A percentile compares a stretch with the other conserved stretches of the same genome.
Conservation (phyloP, 2,329 filamentous ascomycete species). For the Phaeosphaeriaceae sp. region DNA sequence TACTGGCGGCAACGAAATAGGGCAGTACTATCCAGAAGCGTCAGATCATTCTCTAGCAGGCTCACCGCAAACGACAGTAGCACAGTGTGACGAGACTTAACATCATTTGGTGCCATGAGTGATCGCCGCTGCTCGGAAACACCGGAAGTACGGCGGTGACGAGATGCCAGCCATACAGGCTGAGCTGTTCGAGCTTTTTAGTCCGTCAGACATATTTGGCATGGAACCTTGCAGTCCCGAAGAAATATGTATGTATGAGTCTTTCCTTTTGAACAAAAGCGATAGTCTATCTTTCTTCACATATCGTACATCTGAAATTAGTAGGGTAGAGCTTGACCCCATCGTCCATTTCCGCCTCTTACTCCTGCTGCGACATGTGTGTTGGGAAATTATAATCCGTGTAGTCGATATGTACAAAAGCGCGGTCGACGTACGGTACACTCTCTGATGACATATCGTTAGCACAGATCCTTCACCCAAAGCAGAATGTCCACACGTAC, state of each 20-base stretch:
- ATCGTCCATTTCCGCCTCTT: not conserved
- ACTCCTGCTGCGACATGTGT: conserved; percentile 58
- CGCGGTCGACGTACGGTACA: conserved; percentile 73
- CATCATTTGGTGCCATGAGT: not conserved
- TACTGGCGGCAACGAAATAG: too few species aligned
- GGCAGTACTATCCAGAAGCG: not conserved
- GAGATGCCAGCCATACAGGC: too few species aligned
- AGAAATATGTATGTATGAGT: not conserved
- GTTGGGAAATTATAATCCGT: conserved; percentile 58
- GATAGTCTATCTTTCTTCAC: not conserved
- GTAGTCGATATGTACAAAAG: conserved; percentile 62
- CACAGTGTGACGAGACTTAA: not conserved
- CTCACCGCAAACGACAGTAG: not conserved
- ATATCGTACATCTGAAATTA: not conserved
- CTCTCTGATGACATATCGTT: conserved; percentile 57
- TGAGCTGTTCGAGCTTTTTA: too few species aligned
- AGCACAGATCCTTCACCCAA: conserved; percentile 6
- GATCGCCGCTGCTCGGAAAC: too few species aligned
- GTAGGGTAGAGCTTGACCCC: not conserved
- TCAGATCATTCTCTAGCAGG: not conserved
- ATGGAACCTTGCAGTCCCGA: too few species aligned
- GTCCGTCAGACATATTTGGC: too few species aligned
- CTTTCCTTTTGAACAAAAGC: not conserved
- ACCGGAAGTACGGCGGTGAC: too few species aligned
- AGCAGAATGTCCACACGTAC: conserved; percentile 24